Evolutionary conservation across 495 filamentous ascomycete genomes (phyloP).

Genomic region (Echria macrotheca): DNA sequence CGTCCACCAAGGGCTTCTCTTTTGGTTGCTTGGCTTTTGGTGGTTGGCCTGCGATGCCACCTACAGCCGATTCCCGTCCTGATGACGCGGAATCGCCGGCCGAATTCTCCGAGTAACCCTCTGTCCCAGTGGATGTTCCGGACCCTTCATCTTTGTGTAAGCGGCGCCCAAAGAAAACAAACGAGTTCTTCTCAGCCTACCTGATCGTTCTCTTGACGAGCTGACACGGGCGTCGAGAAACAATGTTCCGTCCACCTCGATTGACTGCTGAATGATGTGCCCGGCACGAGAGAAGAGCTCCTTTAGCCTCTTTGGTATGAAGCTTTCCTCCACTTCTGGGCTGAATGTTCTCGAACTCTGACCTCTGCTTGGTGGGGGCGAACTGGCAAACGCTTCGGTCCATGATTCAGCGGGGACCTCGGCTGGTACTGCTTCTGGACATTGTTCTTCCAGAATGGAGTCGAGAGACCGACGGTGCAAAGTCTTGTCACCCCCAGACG

Average conservation of each 20-base stretch:
- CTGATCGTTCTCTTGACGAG: slow-evolving; percentile 12
- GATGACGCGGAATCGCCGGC: background rate
- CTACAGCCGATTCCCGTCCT: background rate
- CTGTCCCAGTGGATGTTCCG: background rate
- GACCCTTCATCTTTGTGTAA: slow-evolving; percentile 3
- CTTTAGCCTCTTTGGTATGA: slow-evolving; percentile 12
- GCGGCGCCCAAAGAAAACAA: background rate
- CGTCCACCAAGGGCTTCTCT: slow-evolving; percentile 1
- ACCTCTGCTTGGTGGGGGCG: slow-evolving; percentile 1
- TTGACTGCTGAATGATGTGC: slow-evolving; percentile 46
- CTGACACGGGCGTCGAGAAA: slow-evolving; percentile 46
- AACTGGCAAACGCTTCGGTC: background rate
- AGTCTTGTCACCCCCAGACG: background rate
- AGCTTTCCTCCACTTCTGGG: background rate
- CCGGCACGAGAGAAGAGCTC: slow-evolving; percentile 38
- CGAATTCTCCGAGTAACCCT: background rate
- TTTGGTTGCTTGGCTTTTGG: slow-evolving; percentile 1
- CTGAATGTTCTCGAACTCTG: background rate
- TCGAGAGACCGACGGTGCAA: background rate
- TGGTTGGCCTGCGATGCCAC: background rate
- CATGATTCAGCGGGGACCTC: background rate
- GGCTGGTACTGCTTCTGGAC: background rate
- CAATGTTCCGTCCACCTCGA: slow-evolving; percentile 47
- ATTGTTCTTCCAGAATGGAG: background rate
- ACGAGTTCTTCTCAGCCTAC: slow-evolving; percentile 1